Evolutionary conservation across 2,329 filamentous ascomycete species (phyloP).

Genomic region (Exophiala alcalophila): DNA sequence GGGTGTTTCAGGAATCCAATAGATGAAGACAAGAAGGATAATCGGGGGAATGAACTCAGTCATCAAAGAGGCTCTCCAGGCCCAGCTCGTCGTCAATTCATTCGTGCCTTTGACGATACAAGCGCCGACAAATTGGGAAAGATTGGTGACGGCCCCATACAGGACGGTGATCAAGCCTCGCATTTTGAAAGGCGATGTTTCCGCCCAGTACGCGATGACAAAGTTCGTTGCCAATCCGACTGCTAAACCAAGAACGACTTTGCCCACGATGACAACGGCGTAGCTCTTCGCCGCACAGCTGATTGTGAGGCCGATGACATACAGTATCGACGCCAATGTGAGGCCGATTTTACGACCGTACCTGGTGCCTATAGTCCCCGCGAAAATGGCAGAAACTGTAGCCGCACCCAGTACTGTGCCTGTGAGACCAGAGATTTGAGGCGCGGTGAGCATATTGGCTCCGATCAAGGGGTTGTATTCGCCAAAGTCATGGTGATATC

Average conservation of each 20-base stretch:
- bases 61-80: conserved; percentile 75
- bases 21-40: conserved; percentile 54
- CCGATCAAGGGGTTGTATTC: conserved; percentile 7
- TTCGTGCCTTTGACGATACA: conserved; percentile 67
- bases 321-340: conserved; percentile 4
- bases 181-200: conserved; percentile 58
- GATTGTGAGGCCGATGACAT: conserved; percentile 8
- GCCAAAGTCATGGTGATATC: conserved; percentile 5
- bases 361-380: conserved; percentile 11
- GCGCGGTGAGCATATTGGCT: conserved; percentile 7
- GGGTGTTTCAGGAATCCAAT: conserved; percentile 61
- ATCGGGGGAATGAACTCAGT: conserved; percentile 51
- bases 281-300: conserved; percentile 9
- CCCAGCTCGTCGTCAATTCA: conserved; percentile 57
- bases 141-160: conserved; percentile 69
- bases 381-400: conserved; percentile 11
- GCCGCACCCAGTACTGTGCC: conserved; percentile 9
- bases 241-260: conserved; percentile 58
- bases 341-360: conserved; percentile 14
- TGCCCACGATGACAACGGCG: conserved; percentile 14
- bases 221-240: conserved; percentile 86
- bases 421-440: conserved; percentile 13
- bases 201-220: conserved; percentile 87
- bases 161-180: conserved; percentile 52
- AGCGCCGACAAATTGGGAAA: conserved; percentile 65